These are phyloP conservation scores for Amanita exitialis DNA, from an alignment of 768 basidiomycete genomes.

Conservation along the genomic window DNA sequence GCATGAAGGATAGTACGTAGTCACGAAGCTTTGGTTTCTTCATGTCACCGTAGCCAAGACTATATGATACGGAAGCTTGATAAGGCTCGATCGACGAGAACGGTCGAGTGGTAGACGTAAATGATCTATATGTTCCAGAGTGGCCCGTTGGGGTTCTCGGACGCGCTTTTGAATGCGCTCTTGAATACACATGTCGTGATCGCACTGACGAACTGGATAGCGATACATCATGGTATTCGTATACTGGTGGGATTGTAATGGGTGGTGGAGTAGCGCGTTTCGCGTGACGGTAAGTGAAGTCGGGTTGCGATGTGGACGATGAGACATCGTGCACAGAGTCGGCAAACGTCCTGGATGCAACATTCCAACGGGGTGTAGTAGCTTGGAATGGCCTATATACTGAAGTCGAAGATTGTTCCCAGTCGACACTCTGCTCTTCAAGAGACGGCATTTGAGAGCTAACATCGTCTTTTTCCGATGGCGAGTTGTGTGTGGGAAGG, in stretches of 20 bases:
- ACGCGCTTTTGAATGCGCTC: neutral
- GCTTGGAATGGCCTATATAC: too few relatives aligned
- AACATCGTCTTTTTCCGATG: too few relatives aligned
- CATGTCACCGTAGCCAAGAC: neutral
- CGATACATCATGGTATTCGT: neutral
- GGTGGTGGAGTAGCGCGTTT: neutral
- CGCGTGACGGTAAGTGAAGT: too few relatives aligned
- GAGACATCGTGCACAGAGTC: too few relatives aligned
- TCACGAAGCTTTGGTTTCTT: neutral
- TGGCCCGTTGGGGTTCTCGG: neutral
- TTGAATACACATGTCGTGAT: neutral
- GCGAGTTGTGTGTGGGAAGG: too few relatives aligned
- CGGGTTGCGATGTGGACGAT: neutral
- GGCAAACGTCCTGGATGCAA: too few relatives aligned
- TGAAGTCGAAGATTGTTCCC: too few relatives aligned
- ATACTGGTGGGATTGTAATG: neutral
- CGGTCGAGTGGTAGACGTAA: neutral
- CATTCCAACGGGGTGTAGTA: too few relatives aligned
- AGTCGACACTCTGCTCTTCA: too few relatives aligned
- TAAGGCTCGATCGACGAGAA: neutral
- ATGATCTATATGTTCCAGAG: neutral
- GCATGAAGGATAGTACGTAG: conserved; percentile 14
- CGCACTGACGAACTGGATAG: neutral
- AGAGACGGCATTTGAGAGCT: too few relatives aligned
- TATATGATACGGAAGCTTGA: neutral